Base-by-base conservation (phyloP, 495 filamentous ascomycete genomes). In the Sporormia fimetaria region DNA sequence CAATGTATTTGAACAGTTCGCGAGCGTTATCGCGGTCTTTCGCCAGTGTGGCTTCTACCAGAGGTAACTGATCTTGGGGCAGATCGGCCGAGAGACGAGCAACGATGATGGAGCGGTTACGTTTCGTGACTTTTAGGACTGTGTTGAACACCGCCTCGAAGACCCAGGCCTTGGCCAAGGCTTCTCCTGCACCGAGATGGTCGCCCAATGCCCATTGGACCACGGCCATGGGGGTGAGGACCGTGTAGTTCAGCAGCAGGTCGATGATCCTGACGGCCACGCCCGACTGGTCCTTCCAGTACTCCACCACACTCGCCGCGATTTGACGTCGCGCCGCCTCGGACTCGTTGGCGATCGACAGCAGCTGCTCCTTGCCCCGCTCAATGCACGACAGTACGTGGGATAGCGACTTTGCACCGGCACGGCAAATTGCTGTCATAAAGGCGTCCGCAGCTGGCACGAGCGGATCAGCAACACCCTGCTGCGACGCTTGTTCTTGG, bases 201-300 rank as follows among this genome's bases (percentile, higher is more conserved):
- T 80, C 71, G 21, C 70, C 63, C 3, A 96, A 62, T 1, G 81
- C 85, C 92, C 92, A 99, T 55, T 88, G 74, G 42, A 94, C 69
- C 28, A 99, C 87, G 21, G 75, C 75, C 23, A 72, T 60, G 0
- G 90, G 90, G 7, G 75, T 81, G 6, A 99, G 70, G 45, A 99
- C 92, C 24, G 81, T 86, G 66, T 96, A 99, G 59, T 99, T 99
- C 20, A 99, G 78, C 3, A 99, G 70, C 64, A 94, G 96, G 67
- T 99, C 90, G 40, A 96, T 71, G 52, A 99, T 87, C 52, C 81
- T 82, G 54, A 95, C 80, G 21, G 87, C 92, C 28, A 94, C 78
- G 22, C 90, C 90, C 0, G 90, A 85, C 49, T 96, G 90, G 38
- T 87, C 79, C 26, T 71, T 70, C 90, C 90, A 99, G 65, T 94